Percentiles rank a stretch among this genome's conserved stretches.
These are phyloP conservation scores for Claviceps spartinae DNA, from an alignment of 2,329 filamentous ascomycete species.

Conservation along the genomic window DNA sequence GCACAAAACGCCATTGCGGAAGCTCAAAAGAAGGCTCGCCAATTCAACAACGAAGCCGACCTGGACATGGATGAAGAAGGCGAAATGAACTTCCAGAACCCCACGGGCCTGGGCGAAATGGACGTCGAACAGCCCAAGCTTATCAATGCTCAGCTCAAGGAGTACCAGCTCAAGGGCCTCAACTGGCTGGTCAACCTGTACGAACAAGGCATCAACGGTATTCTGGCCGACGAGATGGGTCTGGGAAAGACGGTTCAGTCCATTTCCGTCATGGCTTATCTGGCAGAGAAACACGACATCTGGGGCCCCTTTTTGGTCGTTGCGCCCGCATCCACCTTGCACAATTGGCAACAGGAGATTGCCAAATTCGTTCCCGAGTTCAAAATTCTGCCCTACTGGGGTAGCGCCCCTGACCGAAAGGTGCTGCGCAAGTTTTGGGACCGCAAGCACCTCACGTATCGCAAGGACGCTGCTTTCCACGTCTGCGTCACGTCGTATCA, in stretches of 20 bases:
- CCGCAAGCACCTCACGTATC: conserved; percentile 91
- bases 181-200: conserved; percentile 99
- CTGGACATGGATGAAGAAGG: conserved; percentile 71
- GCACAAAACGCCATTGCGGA: conserved; percentile 92
- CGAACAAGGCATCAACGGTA: conserved; percentile 99
- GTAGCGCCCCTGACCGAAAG: conserved; percentile 84
- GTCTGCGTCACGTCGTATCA: conserved; percentile 96
- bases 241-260: conserved; percentile 98
- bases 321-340: conserved; percentile 84
- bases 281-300: conserved; percentile 93
- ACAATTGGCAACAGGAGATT: conserved; percentile 99
- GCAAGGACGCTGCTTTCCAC: conserved; percentile 84
- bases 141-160: conserved; percentile 86
- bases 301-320: conserved; percentile 98
- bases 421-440: conserved; percentile 98
- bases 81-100: conserved; percentile 99
- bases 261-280: conserved; percentile 97
- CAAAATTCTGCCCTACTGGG: conserved; percentile 96
- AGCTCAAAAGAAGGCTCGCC: conserved; percentile 81
- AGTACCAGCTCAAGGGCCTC: conserved; percentile 97
- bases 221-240: conserved; percentile 98
- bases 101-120: conserved; percentile 84
- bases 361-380: conserved; percentile 85
- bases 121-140: conserved; percentile 91
- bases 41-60: conserved; percentile 66